Evolutionary conservation across 1,284 basidiomycete species (phyloP).

Genomic region (Golubevia sp.): DNA sequence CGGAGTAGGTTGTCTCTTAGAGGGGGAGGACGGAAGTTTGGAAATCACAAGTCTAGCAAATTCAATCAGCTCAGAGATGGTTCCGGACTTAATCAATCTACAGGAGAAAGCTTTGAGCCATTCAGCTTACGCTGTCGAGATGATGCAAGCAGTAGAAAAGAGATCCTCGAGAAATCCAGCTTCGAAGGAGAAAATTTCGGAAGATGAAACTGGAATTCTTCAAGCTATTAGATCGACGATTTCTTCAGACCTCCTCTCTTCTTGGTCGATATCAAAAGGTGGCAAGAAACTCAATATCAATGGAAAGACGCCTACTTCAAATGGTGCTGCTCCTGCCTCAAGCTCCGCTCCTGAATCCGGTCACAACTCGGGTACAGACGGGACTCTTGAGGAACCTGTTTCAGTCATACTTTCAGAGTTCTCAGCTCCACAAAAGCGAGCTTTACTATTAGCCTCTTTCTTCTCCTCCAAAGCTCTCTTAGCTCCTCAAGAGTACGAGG

Average conservation of each 20-base stretch:
- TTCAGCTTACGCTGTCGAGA: not conserved
- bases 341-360: no score
- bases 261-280: conserved; percentile 6
- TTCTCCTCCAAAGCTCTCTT: not conserved
- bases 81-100: conserved; percentile 20
- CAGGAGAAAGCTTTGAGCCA: not conserved
- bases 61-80: conserved; percentile 23
- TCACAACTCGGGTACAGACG: no score
- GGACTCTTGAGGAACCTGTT: no score
- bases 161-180: not conserved
- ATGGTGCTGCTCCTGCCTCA: not conserved
- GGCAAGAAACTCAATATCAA: no score
- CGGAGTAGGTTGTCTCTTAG: not conserved
- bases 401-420: not conserved
- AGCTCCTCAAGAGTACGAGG: not conserved
- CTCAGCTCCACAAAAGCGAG: not conserved
- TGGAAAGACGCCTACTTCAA: no score
- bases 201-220: conserved; percentile 14
- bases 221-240: conserved; percentile 20
- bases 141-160: not conserved
- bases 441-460: not conserved
- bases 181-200: not conserved
- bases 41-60: conserved; percentile 6
- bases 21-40: not conserved
- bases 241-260: conserved; percentile 21